Base-by-base conservation (phyloP, 257 asterid genomes). In the Ballota nigra region DNA sequence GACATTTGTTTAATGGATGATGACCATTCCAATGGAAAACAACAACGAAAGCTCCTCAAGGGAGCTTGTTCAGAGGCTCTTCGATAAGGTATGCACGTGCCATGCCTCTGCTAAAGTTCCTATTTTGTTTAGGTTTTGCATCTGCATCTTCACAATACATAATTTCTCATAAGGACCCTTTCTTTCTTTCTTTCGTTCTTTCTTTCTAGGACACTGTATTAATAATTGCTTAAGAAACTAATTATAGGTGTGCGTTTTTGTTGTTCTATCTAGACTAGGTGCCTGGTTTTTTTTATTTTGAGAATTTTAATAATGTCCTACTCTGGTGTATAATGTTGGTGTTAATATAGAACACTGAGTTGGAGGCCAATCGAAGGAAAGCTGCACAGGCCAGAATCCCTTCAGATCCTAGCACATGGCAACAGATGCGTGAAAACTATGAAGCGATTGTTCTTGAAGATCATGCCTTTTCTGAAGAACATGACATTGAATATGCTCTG, bases 391-490 rank as follows among this genome's bases (percentile, higher is more conserved):
- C 88, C 70, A 87, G 95, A 75, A 57, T 89, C 57, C 95, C 96
- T 63, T 89, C 95, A 18, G 96, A 91, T 72, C 96, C 95, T 40
- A 89, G 81, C 74, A 79, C 89, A 77, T 89, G 97, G 96, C 96
- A 87, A 62, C 86, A 81, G 43, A 87, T 89, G 89, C 95, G 97
- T 23, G 97, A 87, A 77, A 91, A 86, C 58, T 89, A 87, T 66
- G 97, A 91, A 86, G 81, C 92, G 3, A 89, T 91, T 71, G 29
- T 91, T 72, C 91, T 91, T 47, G 97, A 85, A 83, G 92, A 89
- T 81, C 86, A 87, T 72, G 86, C 86, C 31, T 91, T 91, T 33
- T 89, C 97, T 34, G 95, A 91, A 69, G 83, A 89, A 69, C 91
- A 86, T 70, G 93, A 87, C 55, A 84, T 89, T 69, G 97, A 89